These are phyloP conservation scores for Malassezia nana DNA, from an alignment of 1,284 basidiomycete genomes.

Conservation along the genomic window DNA sequence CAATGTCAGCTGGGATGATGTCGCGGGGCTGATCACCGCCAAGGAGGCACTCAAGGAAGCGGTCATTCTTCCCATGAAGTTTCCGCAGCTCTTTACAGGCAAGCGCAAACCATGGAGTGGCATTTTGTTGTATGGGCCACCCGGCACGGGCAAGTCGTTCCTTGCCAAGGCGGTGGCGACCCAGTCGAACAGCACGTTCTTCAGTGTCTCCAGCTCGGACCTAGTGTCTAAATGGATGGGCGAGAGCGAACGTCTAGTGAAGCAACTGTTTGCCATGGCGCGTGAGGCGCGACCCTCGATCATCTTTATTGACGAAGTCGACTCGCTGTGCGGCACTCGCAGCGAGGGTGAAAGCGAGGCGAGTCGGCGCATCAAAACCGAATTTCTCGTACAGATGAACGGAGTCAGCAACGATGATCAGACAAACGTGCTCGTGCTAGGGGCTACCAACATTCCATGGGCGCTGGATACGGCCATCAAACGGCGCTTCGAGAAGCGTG, in stretches of 20 bases:
- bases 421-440: constrained; percentile 83
- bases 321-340: constrained; percentile 85
- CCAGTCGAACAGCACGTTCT: constrained; percentile 94
- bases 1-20: constrained; percentile 95
- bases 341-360: constrained; percentile 95
- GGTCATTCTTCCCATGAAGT: constrained; percentile 96
- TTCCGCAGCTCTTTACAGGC: constrained; percentile 93
- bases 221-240: constrained; percentile 99
- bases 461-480: constrained; percentile 96
- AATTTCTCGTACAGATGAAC: constrained; percentile 93
- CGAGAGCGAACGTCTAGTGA: constrained; percentile 84
- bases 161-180: constrained; percentile 97
- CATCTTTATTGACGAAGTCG: constrained; percentile 98
- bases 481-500: constrained; percentile 93
- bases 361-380: constrained; percentile 90
- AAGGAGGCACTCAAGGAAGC: constrained; percentile 96
- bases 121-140: constrained; percentile 80
- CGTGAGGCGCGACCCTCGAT: constrained; percentile 92
- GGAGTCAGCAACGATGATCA: constrained; percentile 90
- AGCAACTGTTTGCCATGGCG: constrained; percentile 91
- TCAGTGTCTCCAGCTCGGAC: constrained; percentile 87
- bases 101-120: constrained; percentile 95
- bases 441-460: constrained; percentile 82
- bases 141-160: constrained; percentile 55
- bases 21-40: constrained; percentile 84